Conservation (phyloP, 305 asterid genomes). For the Euphrasia arctica region DNA sequence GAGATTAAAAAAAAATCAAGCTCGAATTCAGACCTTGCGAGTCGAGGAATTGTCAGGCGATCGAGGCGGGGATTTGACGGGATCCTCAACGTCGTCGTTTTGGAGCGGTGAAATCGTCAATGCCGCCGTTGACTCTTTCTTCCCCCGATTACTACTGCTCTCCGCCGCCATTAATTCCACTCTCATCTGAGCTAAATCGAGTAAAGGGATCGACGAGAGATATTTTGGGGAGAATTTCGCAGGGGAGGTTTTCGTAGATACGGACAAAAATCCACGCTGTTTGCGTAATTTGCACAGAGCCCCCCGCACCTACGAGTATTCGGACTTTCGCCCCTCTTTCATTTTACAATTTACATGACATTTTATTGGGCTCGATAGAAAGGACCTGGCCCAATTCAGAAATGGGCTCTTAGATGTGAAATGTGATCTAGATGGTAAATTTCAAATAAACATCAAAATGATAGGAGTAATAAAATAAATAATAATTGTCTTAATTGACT, state of each 20-base stretch:
- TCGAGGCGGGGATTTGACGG: conserved; percentile 72
- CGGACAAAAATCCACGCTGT: neutral
- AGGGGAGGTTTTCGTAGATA: neutral
- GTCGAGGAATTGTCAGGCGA: conserved; percentile 86
- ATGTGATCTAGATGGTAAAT: too few species aligned
- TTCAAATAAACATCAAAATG: too few species aligned
- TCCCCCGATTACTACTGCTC: conserved; percentile 44
- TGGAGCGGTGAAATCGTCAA: conserved; percentile 44
- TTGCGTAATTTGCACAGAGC: neutral
- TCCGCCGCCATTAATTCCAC: conserved; percentile 77
- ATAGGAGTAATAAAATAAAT: too few species aligned
- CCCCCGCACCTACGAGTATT: neutral
- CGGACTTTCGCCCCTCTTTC: neutral
- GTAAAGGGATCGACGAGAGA: neutral
- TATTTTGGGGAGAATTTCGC: neutral
- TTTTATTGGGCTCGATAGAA: too few species aligned
- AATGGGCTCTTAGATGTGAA: too few species aligned
- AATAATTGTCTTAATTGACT: too few species aligned
- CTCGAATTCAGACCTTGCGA: conserved; percentile 55
- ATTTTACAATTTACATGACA: too few species aligned
- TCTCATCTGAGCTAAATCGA: conserved; percentile 26
- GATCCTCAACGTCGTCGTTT: conserved; percentile 59
- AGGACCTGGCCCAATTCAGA: too few species aligned
- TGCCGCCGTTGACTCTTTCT: conserved; percentile 65
- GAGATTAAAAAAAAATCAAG: neutral